Base-by-base conservation (phyloP, 495 filamentous ascomycete genomes). In the Alectoria sarmentosa region DNA sequence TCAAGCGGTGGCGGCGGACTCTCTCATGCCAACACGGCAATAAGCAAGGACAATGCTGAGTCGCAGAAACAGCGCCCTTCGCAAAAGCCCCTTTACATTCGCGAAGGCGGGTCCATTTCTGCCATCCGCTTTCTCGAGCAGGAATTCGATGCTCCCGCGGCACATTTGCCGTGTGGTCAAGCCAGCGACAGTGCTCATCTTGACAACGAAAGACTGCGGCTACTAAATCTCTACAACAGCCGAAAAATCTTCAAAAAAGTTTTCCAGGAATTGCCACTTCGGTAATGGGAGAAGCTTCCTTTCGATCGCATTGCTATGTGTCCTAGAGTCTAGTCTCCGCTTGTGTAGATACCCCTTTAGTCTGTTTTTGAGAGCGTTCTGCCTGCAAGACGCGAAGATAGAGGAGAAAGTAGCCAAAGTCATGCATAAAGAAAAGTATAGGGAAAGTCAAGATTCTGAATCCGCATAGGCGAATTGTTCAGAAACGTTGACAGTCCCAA, bases 91-190 rank as follows among this genome's bases (percentile, higher is more conserved):
- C 81, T 98, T 28, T 98, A 95, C 73, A 98, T 98, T 70, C 85
- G 94, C 15, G 94, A 98, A 76, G 94, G 94, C 4, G 94, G 94
- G 5, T 92, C 88, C 0, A 98, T 98, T 67, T 92, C 95, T 1
- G 87, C 90, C 0, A 96, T 96, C 64, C 79, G 94, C 14, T 98
- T 98, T 73, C 73, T 98, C 56, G 94, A 98, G 73, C 94, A 96
- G 76, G 92, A 96, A 70, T 98, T 98, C 71, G 82, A 83, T 3
- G 94, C 94, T 0, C 91, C 92, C 0, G 94, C 95, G 0, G 94
- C 94, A 1, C 93, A 98, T 74, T 72, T 98, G 48, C 95, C 94
- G 0, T 96, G 92, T 71, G 94, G 94, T 3, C 94, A 98, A 74
- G 91, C 92, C 49, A 97, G 91, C 71, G 94, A 98, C 73, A 84